Base-by-base conservation (phyloP, 495 filamentous ascomycete genomes). In the Penicillium cosmopolitanum region DNA sequence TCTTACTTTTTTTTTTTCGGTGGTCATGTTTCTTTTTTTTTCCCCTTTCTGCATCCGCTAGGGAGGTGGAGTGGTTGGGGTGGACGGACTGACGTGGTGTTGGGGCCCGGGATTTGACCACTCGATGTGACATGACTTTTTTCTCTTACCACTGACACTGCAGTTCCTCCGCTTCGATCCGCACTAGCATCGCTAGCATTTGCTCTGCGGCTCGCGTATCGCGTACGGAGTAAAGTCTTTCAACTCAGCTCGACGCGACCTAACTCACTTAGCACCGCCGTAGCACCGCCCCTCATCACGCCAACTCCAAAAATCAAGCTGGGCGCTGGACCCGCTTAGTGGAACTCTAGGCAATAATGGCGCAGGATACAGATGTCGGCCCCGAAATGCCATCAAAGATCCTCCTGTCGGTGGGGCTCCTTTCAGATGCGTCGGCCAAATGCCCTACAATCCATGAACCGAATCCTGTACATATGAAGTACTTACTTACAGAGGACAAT, bases 41-140 rank as follows among this genome's bases (percentile, higher is more conserved):
- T 34, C 19, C 35, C 19, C 35, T 40, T 34, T 33, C 35, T 50
- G 15, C 13, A 50, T 58, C 56, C 56, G 48, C 50, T 53, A 53
- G 57, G 57, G 42, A 44, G 42, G 42, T 44, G 42, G 42, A 44
- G 35, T 40, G 57, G 44, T 57, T 50, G 28, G 47, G 53, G 47
- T 28, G 31, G 34, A 51, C 28, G 36, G 36, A 61, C 54, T 66
- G 58, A 61, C 54, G 58, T 62, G 55, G 44, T 59, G 48, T 21
- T 13, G 42, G 19, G 33, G 53, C 40, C 53, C 62, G 62, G 62
- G 57, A 64, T 61, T 56, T 57, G 54, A 51, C 33, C 50, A 50
- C 57, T 60, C 57, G 54, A 61, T 65, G 62, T 65, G 62, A 65
- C 62, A 61, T 38, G 43, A 50, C 19, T 57, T 33, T 57, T 15